These are phyloP conservation scores for Paramecium biaurelia DNA, from an alignment of 73 alveolate genomes.

Conservation along the genomic window DNA sequence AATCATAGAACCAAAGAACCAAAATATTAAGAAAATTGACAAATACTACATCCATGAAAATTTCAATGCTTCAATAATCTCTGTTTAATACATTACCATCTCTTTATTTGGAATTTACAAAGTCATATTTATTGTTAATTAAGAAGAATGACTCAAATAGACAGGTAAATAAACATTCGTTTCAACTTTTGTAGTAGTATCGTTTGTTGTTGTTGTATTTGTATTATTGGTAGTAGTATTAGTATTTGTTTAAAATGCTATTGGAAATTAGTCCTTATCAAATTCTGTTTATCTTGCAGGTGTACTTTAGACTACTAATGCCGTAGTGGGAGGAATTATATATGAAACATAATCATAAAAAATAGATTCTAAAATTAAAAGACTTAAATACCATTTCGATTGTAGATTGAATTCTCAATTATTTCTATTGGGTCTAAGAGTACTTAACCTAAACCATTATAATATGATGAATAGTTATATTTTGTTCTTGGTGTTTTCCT, in stretches of 20 bases:
- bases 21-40: not conserved
- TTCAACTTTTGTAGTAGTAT: not conserved
- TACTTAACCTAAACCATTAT: not conserved
- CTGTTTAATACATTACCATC: not conserved
- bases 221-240: not conserved
- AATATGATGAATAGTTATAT: slow-evolving; percentile 19
- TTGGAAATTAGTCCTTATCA: not conserved
- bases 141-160: not conserved
- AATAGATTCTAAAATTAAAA: not conserved
- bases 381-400: not conserved
- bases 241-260: not conserved
- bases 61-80: not conserved
- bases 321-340: not conserved
- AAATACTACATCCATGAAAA: slow-evolving; percentile 32
- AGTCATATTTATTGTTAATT: not conserved
- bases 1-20: not conserved
- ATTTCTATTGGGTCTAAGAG: not conserved
- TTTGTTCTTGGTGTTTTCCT: not conserved
- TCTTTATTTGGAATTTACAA: not conserved
- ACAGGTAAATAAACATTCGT: not conserved
- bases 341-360: not conserved
- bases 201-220: not conserved
- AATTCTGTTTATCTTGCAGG: not conserved
- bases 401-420: not conserved
- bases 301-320: not conserved